phyloP scores from a whole-genome alignment of 2,329 filamentous ascomycete genomes.

The Talaromyces pinophilus region DNA sequence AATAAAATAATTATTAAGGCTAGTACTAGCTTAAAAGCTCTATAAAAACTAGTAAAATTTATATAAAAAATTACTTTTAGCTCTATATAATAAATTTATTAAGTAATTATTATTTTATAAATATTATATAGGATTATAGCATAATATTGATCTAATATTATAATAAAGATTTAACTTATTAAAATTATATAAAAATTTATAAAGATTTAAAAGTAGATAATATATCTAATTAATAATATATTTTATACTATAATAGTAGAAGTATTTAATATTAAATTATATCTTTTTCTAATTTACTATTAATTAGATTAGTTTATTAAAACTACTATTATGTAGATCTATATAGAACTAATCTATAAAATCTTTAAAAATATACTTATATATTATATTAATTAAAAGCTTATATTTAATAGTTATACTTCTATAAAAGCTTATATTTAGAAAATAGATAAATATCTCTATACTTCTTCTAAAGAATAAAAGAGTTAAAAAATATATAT shows the following conservation, averaged over 20 bases:
- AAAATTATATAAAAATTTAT: background rate
- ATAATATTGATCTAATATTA: too few relatives aligned
- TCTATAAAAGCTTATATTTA: background rate
- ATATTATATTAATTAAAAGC: background rate
- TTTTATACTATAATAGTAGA: background rate
- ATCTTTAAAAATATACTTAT: background rate
- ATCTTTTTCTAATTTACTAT: background rate
- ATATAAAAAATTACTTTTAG: too few relatives aligned
- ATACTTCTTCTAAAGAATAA: background rate
- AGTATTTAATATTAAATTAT: background rate
- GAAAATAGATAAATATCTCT: background rate
- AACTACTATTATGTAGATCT: background rate
- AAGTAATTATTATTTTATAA: background rate
- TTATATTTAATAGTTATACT: background rate
- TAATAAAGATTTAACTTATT: background rate
- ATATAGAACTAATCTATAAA: background rate
- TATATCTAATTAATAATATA: background rate
- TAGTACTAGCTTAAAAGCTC: too few relatives aligned
- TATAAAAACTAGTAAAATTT: too few relatives aligned
- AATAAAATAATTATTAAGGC: too few relatives aligned
- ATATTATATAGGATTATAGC: too few relatives aligned
- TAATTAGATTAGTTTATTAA: background rate
- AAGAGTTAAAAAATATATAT: background rate
- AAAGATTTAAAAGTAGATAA: background rate
- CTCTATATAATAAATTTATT: background rate